phyloP scores from a whole-genome alignment of 2,329 filamentous ascomycete genomes.

The Epichloe gansuensis region DNA sequence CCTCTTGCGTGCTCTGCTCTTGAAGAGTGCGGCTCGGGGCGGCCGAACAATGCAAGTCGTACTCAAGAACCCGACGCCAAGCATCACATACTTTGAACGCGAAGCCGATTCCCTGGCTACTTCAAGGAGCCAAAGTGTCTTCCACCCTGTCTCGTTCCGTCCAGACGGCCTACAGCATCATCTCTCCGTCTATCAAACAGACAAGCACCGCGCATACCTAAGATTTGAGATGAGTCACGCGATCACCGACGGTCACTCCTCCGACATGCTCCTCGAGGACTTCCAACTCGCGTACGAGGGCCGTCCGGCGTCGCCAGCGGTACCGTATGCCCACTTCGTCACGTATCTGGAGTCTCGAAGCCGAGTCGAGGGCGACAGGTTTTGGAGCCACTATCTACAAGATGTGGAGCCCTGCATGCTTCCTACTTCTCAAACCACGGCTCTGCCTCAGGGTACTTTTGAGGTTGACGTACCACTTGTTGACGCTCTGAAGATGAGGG shows the following conservation, averaged over 20 bases:
- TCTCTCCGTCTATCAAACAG: not conserved
- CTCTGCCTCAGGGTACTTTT: not conserved
- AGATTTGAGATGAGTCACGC: conserved; percentile 3
- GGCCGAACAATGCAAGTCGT: conserved; percentile 6
- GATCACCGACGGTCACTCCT: conserved; percentile 4
- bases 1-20: conserved; percentile 7
- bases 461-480: not conserved
- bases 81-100: not conserved
- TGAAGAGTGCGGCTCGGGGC: conserved; percentile 4
- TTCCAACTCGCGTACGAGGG: conserved; percentile 1
- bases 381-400: not conserved
- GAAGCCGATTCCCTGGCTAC: not conserved
- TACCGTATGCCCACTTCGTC: conserved; percentile 1
- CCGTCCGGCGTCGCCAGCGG: not conserved
- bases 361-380: not conserved
- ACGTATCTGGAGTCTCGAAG: not conserved
- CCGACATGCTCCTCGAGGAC: not conserved
- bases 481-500: not conserved
- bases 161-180: not conserved
- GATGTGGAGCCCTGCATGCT: not conserved
- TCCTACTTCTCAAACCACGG: not conserved
- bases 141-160: not conserved
- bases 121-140: not conserved
- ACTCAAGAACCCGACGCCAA: conserved; percentile 2
- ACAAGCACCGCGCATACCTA: not conserved